A percentile compares a stretch with the other conserved stretches of the same genome.
These are phyloP conservation scores for Paragyromitra xinjiangensis DNA, from an alignment of 495 filamentous ascomycete species.

Conservation along the genomic window DNA sequence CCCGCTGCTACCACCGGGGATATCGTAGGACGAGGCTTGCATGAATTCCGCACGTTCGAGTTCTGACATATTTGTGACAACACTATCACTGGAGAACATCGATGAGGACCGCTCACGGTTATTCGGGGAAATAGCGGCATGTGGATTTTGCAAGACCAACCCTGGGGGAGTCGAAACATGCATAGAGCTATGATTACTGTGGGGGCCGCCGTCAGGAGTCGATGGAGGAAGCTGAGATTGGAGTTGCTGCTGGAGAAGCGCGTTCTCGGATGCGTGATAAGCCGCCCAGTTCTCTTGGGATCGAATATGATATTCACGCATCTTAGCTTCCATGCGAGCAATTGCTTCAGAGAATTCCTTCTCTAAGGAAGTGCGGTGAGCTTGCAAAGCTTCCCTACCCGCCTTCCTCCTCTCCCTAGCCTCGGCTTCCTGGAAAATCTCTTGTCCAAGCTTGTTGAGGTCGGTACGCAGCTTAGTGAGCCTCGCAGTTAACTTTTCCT, in stretches of 20 bases:
- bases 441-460: slow-evolving; percentile 47
- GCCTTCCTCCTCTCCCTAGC: slow-evolving; percentile 42
- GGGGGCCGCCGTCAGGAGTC: slow-evolving; percentile 49
- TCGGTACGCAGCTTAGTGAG: slow-evolving; percentile 51
- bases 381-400: slow-evolving; percentile 45
- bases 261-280: slow-evolving; percentile 49
- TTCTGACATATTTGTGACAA: slow-evolving; percentile 56
- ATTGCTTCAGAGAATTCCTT: slow-evolving; percentile 55
- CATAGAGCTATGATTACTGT: slow-evolving; percentile 49
- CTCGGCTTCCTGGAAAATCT: slow-evolving; percentile 43
- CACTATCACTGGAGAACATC: slow-evolving; percentile 55
- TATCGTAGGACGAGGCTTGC: slow-evolving; percentile 36
- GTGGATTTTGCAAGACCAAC: slow-evolving; percentile 40
- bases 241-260: slow-evolving; percentile 43
- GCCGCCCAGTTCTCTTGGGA: slow-evolving; percentile 52
- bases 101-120: slow-evolving; percentile 54
- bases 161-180: slow-evolving; percentile 51
- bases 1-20: slow-evolving; percentile 24
- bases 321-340: slow-evolving; percentile 52
- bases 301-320: slow-evolving; percentile 46
- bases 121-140: slow-evolving; percentile 19
- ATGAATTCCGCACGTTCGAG: slow-evolving; percentile 49
- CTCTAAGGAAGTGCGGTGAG: slow-evolving; percentile 47
- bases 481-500: slow-evolving; percentile 50
- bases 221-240: slow-evolving; percentile 50